Conservation (phyloP, 768 basidiomycete genomes). For the Suillus brevipes region DNA sequence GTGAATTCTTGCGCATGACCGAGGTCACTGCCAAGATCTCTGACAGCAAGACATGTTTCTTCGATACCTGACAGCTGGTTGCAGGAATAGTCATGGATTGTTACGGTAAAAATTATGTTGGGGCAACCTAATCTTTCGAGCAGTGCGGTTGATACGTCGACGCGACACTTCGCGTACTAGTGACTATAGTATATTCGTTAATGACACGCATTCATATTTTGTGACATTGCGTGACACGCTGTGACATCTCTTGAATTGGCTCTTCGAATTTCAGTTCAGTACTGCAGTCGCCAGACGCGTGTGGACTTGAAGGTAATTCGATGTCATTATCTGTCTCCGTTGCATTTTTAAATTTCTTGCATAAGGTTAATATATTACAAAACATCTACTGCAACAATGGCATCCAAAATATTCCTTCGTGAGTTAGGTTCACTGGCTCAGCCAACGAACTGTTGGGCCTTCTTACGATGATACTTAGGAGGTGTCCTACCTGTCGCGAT, state of each 20-base stretch:
- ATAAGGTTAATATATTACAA: background rate
- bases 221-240: background rate
- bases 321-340: background rate
- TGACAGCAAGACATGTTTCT: slow-evolving; percentile 79
- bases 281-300: no score
- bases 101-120: background rate
- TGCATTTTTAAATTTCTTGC: background rate
- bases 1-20: slow-evolving; percentile 95
- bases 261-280: no score
- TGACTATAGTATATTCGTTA: background rate
- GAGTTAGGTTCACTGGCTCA: background rate
- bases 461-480: slow-evolving; percentile 11
- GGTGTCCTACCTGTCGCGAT: slow-evolving; percentile 19
- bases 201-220: slow-evolving; percentile 1
- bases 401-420: slow-evolving; percentile 5
- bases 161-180: background rate
- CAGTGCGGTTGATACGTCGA: background rate
- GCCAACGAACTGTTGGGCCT: background rate
- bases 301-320: background rate
- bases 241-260: background rate
- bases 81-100: background rate
- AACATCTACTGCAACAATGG: background rate
- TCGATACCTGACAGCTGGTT: slow-evolving; percentile 39
- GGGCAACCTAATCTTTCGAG: background rate
- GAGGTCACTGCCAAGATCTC: slow-evolving; percentile 92